These are phyloP conservation scores for Ceratocystis alfenasii DNA, from an alignment of 2,329 filamentous ascomycete species.

Conservation along the genomic window DNA sequence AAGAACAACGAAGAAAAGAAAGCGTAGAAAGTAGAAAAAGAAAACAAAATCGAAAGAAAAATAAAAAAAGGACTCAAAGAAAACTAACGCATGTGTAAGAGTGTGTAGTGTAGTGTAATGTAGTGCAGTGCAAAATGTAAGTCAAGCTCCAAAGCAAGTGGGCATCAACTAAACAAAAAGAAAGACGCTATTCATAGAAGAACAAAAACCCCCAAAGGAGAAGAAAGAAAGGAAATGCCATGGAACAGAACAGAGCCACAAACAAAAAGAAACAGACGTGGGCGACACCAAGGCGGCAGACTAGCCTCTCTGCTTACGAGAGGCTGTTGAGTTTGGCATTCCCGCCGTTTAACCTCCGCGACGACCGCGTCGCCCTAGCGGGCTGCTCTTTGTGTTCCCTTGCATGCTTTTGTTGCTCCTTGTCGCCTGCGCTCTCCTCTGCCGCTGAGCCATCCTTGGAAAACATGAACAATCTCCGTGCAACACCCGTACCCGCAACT, in stretches of 20 bases:
- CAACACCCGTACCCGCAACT: neutral
- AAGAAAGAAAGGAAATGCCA: constrained; percentile 15
- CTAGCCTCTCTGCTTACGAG: neutral
- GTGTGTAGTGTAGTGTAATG: neutral
- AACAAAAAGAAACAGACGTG: neutral
- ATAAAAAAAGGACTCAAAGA: neutral
- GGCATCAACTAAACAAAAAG: neutral
- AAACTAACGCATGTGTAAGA: neutral
- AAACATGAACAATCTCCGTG: neutral
- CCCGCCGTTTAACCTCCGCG: constrained; percentile 18
- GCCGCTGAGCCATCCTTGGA: constrained; percentile 5
- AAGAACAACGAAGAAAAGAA: neutral
- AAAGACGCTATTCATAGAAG: constrained; percentile 7
- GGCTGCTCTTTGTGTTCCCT: neutral
- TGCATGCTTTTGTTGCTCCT: neutral
- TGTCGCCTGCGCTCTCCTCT: neutral
- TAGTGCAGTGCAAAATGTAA: too few species aligned
- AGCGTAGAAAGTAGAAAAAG: constrained; percentile 6
- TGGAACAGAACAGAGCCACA: constrained; percentile 8
- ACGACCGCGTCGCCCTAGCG: constrained; percentile 18
- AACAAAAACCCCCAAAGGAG: constrained; percentile 14
- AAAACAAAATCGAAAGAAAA: constrained; percentile 2
- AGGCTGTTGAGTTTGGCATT: constrained; percentile 19
- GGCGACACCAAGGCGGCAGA: neutral
- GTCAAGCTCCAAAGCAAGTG: too few species aligned